Evolutionary conservation across 345 rosid species (phyloP), one percentile per base, ranked within the genome.

Genomic region (Fremontodendron californicum): DNA sequence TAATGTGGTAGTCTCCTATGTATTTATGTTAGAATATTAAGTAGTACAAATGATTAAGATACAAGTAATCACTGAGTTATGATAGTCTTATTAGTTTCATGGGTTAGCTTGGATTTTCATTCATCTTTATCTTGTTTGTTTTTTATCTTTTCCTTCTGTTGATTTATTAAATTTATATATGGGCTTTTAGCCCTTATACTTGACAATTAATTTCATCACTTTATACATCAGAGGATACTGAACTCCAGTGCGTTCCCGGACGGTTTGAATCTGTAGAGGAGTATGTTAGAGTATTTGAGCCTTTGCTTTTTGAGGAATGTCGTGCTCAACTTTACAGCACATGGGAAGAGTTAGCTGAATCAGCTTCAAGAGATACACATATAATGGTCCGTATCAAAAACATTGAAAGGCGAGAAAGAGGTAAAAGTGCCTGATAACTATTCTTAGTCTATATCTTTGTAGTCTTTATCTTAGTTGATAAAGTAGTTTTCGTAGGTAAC

Each of bases 291-390:
- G 98, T 96, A 37, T 96, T 96, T 89, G 99, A 96, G 82, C 99
- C 99, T 75, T 79, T 96, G 83, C 99, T 96, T 83, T 96, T 96
- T 79, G 99, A 96, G 87, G 99, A 96, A 81, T 96, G 99, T 73
- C 97, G 99, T 75, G 99, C 99, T 37, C 98, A 96, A 73, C 92
- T 96, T 75, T 90, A 93, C 81, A 88, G 97, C 86, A 82, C 97
- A 19, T 96, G 96, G 99, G 99, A 96, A 86, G 97, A 96, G 85
- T 73, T 85, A 80, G 75, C 87, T 31, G 99, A 96, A 87, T 84
- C 95, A 72, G 57, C 77, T 80, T 73, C 90, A 6, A 81, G 87
- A 81, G 94, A 92, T 73, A 77, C 89, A 11, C 93, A 87, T 77
- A 77, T 89, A 79, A 84, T 84, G 81, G 97, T 96, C 79, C 90